Conservation (phyloP, 768 basidiomycete species). For the Chiua virens region DNA sequence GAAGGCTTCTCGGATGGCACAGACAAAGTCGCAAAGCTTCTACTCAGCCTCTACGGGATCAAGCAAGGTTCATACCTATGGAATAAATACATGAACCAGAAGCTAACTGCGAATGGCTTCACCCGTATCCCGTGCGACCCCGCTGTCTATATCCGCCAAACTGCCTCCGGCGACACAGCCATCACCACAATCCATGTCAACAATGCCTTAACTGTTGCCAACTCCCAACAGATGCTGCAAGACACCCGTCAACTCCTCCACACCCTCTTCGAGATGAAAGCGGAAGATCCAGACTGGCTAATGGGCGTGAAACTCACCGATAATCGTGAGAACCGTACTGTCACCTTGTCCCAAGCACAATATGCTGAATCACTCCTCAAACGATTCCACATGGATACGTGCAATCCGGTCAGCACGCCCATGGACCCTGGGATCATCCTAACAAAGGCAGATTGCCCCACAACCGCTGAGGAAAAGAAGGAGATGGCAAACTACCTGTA, state of each 20-base stretch:
- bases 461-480: not conserved
- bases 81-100: not conserved
- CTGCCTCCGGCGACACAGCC: not conserved
- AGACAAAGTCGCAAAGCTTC: slow-evolving; percentile 22
- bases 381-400: too few species aligned
- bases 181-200: slow-evolving; percentile 2
- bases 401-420: not conserved
- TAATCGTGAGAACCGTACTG: too few species aligned
- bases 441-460: too few species aligned
- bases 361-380: too few species aligned
- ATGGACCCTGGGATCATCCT: not conserved
- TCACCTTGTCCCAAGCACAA: too few species aligned
- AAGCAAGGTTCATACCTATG: slow-evolving; percentile 9
- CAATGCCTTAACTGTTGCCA: slow-evolving; percentile 3
- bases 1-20: slow-evolving; percentile 31
- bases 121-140: not conserved
- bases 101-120: not conserved
- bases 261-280: too few species aligned
- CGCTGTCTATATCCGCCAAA: not conserved
- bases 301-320: too few species aligned
- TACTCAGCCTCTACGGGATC: slow-evolving; percentile 35
- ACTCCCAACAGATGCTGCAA: not conserved
- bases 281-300: too few species aligned
- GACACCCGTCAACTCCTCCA: too few species aligned
- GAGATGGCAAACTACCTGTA: not conserved